phyloP scores from a whole-genome alignment of 768 basidiomycete species.

The Pisolithus albus region DNA sequence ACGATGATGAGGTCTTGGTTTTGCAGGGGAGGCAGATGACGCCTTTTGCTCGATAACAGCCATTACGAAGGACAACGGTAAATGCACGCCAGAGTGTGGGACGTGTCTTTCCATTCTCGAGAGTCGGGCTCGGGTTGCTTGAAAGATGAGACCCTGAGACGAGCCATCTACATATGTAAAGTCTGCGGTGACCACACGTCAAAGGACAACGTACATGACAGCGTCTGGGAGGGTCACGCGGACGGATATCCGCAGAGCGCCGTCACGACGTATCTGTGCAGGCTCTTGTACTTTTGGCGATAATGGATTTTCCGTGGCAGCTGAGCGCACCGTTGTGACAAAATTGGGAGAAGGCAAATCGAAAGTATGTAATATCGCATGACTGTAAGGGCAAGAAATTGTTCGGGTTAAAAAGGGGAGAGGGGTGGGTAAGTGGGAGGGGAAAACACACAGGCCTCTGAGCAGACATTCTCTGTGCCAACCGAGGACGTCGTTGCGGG shows the following conservation, averaged over 20 bases:
- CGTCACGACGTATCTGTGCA: not conserved
- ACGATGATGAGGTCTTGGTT: no score
- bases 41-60: not conserved
- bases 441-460: not conserved
- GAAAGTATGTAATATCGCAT: slow-evolving; percentile 13
- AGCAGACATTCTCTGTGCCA: not conserved
- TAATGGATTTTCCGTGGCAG: slow-evolving; percentile 6
- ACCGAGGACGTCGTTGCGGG: not conserved
- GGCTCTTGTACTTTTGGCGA: slow-evolving; percentile 7
- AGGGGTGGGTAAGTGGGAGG: not conserved
- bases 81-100: slow-evolving; percentile 1
- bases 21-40: not conserved
- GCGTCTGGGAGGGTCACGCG: not conserved
- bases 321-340: not conserved
- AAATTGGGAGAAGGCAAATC: slow-evolving; percentile 9
- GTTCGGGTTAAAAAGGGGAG: slow-evolving; percentile 6
- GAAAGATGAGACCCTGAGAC: slow-evolving; percentile 3
- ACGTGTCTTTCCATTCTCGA: not conserved
- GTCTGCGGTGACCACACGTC: slow-evolving; percentile 2
- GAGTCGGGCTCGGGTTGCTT: not conserved
- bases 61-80: not conserved
- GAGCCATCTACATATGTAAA: slow-evolving; percentile 1
- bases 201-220: not conserved
- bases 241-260: slow-evolving; percentile 2
- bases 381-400: slow-evolving; percentile 1